Evolutionary conservation across 345 rosid species (phyloP).

Genomic region (Camelina hispida): DNA sequence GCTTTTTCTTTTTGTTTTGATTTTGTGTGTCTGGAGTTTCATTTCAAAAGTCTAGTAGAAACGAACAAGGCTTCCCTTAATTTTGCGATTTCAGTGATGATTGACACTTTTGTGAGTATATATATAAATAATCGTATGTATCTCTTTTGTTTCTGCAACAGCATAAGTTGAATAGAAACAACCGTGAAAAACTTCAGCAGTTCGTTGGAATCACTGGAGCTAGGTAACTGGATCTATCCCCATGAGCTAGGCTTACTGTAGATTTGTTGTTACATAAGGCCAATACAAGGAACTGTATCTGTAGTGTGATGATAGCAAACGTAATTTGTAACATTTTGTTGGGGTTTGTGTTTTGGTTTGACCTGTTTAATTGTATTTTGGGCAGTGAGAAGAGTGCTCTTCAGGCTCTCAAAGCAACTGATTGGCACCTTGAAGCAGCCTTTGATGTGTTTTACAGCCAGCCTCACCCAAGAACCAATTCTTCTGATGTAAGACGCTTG

Average conservation of each 20-base stretch:
- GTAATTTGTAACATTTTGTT: neutral
- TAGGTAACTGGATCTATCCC: slow-evolving; percentile 53
- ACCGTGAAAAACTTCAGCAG: slow-evolving; percentile 94
- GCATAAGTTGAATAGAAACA: slow-evolving; percentile 83
- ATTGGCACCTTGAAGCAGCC: slow-evolving; percentile 97
- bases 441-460: slow-evolving; percentile 90
- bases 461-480: slow-evolving; percentile 70
- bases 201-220: slow-evolving; percentile 86
- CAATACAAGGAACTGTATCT: neutral
- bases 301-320: neutral
- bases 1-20: neutral
- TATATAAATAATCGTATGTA: slow-evolving; percentile 28
- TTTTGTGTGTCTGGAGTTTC: neutral
- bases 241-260: neutral
- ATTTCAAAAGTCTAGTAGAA: neutral
- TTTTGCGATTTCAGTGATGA: slow-evolving; percentile 21
- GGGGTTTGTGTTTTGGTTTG: slow-evolving; percentile 11
- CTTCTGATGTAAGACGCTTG: slow-evolving; percentile 82
- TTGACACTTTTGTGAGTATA: neutral
- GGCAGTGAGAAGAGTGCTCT: slow-evolving; percentile 88
- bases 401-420: slow-evolving; percentile 87
- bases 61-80: neutral
- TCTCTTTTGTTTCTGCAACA: slow-evolving; percentile 35
- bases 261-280: slow-evolving; percentile 5
- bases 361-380: neutral